These are phyloP conservation scores for Hypholoma sublateritium DNA, from an alignment of 768 basidiomycete genomes.

Conservation along the genomic window DNA sequence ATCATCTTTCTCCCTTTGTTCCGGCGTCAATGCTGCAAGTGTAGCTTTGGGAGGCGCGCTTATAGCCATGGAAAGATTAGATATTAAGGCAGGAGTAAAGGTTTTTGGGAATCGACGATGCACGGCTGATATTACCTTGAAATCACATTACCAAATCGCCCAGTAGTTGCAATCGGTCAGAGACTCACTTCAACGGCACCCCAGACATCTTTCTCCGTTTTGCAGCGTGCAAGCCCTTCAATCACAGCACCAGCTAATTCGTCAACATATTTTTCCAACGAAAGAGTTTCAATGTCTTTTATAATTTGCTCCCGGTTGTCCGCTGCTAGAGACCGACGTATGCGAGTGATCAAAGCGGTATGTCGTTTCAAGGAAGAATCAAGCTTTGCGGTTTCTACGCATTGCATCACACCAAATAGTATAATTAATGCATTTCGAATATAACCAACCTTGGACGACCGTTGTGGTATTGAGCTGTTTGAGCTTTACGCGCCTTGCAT, in stretches of 20 bases:
- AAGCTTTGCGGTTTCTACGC: constrained; percentile 67
- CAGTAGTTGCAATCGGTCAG: not conserved
- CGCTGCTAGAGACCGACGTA: constrained; percentile 79
- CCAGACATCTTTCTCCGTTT: constrained; percentile 91
- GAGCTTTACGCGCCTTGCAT: constrained; percentile 56
- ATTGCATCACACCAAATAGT: constrained; percentile 6
- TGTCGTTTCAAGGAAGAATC: constrained; percentile 97
- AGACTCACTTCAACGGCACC: constrained; percentile 82
- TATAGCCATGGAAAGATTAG: constrained; percentile 56
- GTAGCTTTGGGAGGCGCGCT: constrained; percentile 57
- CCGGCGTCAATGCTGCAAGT: constrained; percentile 57
- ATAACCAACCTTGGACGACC: constrained; percentile 44
- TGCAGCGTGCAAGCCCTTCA: constrained; percentile 85
- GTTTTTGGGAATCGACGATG: constrained; percentile 83
- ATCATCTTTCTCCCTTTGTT: constrained; percentile 95
- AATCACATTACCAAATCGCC: constrained; percentile 3
- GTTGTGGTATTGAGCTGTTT: constrained; percentile 55
- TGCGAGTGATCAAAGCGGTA: constrained; percentile 92
- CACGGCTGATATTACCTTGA: constrained; percentile 82
- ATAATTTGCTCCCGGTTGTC: constrained; percentile 86
- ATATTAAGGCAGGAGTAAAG: constrained; percentile 74
- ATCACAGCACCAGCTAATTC: constrained; percentile 87
- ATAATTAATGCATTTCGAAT: not conserved
- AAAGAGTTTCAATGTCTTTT: constrained; percentile 88
- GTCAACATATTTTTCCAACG: constrained; percentile 94